Evolutionary conservation across 2,329 filamentous ascomycete genomes (phyloP), one percentile per base, ranked within the genome.

Genomic region (Penicillium sp.): DNA sequence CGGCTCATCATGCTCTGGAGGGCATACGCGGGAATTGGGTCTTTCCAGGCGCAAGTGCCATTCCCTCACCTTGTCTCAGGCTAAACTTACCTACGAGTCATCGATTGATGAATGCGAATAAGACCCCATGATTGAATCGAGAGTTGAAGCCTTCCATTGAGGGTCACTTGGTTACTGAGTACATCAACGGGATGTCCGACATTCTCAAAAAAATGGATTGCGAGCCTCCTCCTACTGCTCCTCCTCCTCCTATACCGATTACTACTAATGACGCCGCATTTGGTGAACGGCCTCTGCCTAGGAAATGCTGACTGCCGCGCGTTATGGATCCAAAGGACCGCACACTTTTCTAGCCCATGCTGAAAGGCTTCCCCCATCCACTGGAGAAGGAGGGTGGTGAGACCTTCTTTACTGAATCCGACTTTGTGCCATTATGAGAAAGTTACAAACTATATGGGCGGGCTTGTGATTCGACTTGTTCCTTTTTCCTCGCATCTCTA

Each of bases 21-120:
- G 79, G 81, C 0, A 83, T 86, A 38, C 69, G 83, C 14, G 82
- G 85, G 2, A 85, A 86, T 61, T 85, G 83, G 64, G 82, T 85
- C 6, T 84, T 82, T 68, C 83, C 82, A 0, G 82, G 82, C 5
- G 67, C 68, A 63, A 53, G 67, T 65, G 16, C 0, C 6, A 8
- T 33, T 42, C 5, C 26, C 16, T 19, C 7, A 16, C 8, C 16
- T 30, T 26, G 4, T 11, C 10, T 30, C 8, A 14, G 40, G 10
- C 11, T 3, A 37, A 22, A 22, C 19, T 22, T 22, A 22, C 19
- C 19, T 11, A 33, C 28, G 13, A n/a, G 28, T 13, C 14, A 30
- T 1, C 10, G 10, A 30, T n/a, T 28, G 1, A 30, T 33, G 28
- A 30, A n/a, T 8, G 3, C 33, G 5, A 49, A 16, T 6, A 13